These are phyloP conservation scores for Mycocalia duriaeana DNA, from an alignment of 1,284 basidiomycete genomes.

Conservation along the genomic window DNA sequence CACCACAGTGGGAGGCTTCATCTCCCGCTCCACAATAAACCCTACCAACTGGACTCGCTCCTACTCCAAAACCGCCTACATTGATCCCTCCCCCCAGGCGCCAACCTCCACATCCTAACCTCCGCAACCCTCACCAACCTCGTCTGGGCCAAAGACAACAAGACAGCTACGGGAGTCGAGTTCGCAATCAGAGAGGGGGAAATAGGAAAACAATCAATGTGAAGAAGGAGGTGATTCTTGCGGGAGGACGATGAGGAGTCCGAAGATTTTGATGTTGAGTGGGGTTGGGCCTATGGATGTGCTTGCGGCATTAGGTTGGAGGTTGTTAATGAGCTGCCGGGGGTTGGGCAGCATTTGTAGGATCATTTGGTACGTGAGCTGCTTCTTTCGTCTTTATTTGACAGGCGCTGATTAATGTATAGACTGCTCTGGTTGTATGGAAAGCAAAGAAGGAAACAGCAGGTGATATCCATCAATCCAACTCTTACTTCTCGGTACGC, in stretches of 20 bases:
- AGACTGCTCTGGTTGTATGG: slow-evolving; percentile 48
- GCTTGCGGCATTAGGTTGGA: slow-evolving; percentile 48
- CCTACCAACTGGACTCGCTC: slow-evolving; percentile 36
- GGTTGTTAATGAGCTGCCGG: slow-evolving; percentile 51
- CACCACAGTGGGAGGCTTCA: slow-evolving; percentile 28
- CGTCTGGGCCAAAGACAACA: slow-evolving; percentile 20
- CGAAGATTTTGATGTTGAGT: slow-evolving; percentile 65
- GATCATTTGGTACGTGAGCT: slow-evolving; percentile 54
- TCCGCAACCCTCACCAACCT: slow-evolving; percentile 30
- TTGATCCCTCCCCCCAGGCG: slow-evolving; percentile 42
- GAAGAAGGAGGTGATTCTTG: slow-evolving; percentile 55
- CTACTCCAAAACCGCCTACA: slow-evolving; percentile 49
- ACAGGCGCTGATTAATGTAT: slow-evolving; percentile 13
- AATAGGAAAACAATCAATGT: slow-evolving; percentile 31
- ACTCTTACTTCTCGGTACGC: slow-evolving; percentile 27
- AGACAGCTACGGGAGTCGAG: slow-evolving; percentile 5
- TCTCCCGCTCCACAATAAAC: slow-evolving; percentile 29
- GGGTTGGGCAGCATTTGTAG: slow-evolving; percentile 74
- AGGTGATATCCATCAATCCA: slow-evolving; percentile 32
- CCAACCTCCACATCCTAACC: slow-evolving; percentile 32
- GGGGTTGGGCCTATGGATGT: slow-evolving; percentile 66
- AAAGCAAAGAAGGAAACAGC: slow-evolving; percentile 43
- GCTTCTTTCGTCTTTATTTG: no score
- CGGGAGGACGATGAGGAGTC: slow-evolving; percentile 62
- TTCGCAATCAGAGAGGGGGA: background rate